phyloP scores from a whole-genome alignment of 2,329 filamentous ascomycete species.

The Aspergillus nomiae region DNA sequence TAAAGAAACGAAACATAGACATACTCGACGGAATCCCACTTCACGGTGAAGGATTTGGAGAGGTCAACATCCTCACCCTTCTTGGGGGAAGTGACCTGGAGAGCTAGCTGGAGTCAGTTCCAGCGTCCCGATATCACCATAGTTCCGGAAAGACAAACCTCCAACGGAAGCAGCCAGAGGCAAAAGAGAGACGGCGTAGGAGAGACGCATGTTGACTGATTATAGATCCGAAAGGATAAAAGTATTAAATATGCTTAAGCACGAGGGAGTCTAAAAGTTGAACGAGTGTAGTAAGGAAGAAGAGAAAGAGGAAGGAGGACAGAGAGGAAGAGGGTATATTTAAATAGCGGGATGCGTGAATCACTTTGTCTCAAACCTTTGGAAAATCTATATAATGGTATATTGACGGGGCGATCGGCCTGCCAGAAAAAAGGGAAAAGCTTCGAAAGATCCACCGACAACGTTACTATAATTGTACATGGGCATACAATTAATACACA shows the following conservation, averaged over 20 bases:
- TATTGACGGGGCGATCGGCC: not conserved
- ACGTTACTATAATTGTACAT: not conserved
- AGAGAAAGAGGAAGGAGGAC: not conserved
- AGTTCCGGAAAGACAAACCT: conserved; percentile 20
- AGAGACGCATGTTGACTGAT: conserved; percentile 31
- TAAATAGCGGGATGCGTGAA: not conserved
- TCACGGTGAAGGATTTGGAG: conserved; percentile 37
- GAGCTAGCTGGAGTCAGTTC: conserved; percentile 24
- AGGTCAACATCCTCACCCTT: conserved; percentile 35
- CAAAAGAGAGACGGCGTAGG: conserved; percentile 25
- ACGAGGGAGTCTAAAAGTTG: not conserved
- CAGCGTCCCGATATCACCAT: not conserved
- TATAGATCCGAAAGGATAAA: not conserved
- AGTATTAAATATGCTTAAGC: not conserved
- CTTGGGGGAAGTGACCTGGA: conserved; percentile 38
- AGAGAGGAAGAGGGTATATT: not conserved
- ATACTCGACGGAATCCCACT: conserved; percentile 41
- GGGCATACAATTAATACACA: not conserved
- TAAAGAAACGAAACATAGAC: conserved; percentile 7
- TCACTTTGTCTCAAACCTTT: not conserved
- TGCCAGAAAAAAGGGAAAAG: not conserved
- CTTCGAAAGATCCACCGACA: not conserved
- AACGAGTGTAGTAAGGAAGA: not conserved
- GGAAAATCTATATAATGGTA: not conserved
- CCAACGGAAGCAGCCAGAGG: conserved; percentile 31